Conservation (phyloP, 1,284 basidiomycete genomes). For the Lentinus polychrous region DNA sequence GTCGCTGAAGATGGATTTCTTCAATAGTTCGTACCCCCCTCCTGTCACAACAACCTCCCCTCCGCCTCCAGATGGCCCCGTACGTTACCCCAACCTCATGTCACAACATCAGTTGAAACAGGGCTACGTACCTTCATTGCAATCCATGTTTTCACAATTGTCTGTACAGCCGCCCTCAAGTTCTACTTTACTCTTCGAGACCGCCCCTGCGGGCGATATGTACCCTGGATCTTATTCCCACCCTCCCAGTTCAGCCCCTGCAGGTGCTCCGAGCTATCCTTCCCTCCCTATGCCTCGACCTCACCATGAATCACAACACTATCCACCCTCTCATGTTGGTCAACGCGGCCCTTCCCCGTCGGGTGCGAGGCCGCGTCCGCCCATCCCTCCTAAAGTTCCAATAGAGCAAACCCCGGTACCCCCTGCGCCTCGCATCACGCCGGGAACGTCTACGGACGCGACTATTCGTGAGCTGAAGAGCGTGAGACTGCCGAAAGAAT, state of each 20-base stretch:
- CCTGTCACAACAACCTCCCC: conserved; percentile 56
- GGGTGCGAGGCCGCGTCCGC: conserved; percentile 15
- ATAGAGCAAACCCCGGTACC: conserved; percentile 9
- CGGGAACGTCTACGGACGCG: conserved; percentile 24
- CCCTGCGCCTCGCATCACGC: conserved; percentile 18
- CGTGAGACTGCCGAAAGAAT: conserved; percentile 62
- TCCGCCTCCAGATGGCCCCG: conserved; percentile 33
- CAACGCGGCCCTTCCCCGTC: conserved; percentile 18
- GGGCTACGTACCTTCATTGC: conserved; percentile 55
- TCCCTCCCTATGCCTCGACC: conserved; percentile 13
- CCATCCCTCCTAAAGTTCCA: conserved; percentile 13
- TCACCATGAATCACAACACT: conserved; percentile 8
- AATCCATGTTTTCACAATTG: conserved; percentile 41
- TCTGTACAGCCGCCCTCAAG: conserved; percentile 16
- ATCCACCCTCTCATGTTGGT: conserved; percentile 14
- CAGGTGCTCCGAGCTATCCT: conserved; percentile 6
- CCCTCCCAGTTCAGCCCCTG: conserved; percentile 16
- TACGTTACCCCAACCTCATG: conserved; percentile 60
- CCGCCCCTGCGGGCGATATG: conserved; percentile 14
- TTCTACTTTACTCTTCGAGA: conserved; percentile 24
- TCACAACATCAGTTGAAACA: conserved; percentile 62
- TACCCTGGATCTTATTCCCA: conserved; percentile 20
- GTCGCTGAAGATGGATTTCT: background rate
- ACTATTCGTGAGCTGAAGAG: conserved; percentile 40
- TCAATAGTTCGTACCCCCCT: conserved; percentile 21